Percentiles rank a stretch among this genome's conserved stretches.
Evolutionary conservation across 352 stramenopile genomes (phyloP).

Genomic region (Globisporangium cylindrosporum): DNA sequence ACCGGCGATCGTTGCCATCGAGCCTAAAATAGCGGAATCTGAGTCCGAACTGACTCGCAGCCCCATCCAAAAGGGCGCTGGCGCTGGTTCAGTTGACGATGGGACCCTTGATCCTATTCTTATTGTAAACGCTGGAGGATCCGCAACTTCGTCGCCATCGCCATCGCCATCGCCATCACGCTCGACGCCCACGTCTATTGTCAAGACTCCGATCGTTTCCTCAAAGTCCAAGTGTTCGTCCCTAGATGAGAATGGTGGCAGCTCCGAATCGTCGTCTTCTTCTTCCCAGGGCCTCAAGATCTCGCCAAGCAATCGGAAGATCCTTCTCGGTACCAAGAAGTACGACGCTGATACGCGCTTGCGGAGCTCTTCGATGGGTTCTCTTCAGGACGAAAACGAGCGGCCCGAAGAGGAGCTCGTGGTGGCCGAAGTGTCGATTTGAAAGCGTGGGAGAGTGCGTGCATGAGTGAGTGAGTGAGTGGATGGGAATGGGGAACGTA

Average conservation of each 20-base stretch:
- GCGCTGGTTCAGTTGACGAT: neutral
- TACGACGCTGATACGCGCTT: conserved; percentile 25
- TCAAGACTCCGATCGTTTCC: conserved; percentile 8
- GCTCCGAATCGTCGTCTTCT: neutral
- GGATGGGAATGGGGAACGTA: neutral
- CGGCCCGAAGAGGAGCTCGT: neutral
- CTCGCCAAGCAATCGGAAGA: conserved; percentile 52
- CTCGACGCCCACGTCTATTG: neutral
- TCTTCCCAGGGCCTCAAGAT: conserved; percentile 23
- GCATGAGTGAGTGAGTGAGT: neutral
- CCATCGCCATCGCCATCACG: too few species aligned
- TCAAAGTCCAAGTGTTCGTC: conserved; percentile 7
- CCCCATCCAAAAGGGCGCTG: neutral
- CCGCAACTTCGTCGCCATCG: neutral
- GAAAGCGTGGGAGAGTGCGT: neutral
- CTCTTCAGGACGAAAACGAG: conserved; percentile 31
- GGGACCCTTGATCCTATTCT: neutral
- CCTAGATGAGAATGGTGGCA: neutral
- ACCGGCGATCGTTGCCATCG: neutral
- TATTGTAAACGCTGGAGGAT: neutral
- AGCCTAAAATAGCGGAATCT: conserved; percentile 10
- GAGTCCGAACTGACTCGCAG: neutral
- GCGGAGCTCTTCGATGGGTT: conserved; percentile 37
- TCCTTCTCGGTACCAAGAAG: conserved; percentile 31
- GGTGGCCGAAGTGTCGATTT: conserved; percentile 4